phyloP scores from a whole-genome alignment of 1,284 basidiomycete genomes.

The Irpex sp. region DNA sequence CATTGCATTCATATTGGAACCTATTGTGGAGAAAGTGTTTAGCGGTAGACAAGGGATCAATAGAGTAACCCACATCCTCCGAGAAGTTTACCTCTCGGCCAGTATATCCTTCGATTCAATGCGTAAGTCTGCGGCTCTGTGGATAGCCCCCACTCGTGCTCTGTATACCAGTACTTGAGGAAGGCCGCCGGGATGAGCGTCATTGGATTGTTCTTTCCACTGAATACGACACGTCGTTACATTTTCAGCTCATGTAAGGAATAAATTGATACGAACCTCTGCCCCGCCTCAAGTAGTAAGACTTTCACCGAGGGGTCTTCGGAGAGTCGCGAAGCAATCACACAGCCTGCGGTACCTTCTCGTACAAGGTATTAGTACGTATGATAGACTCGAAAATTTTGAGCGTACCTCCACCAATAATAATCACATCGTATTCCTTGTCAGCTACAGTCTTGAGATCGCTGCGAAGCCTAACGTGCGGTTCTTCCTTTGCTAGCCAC shows the following conservation, averaged over 20 bases:
- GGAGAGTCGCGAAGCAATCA: conserved; percentile 59
- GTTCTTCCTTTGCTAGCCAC: neutral
- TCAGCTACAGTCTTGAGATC: neutral
- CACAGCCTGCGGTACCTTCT: conserved; percentile 62
- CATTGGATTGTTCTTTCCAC: conserved; percentile 8
- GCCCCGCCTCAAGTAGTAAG: conserved; percentile 62
- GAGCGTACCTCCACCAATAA: conserved; percentile 57
- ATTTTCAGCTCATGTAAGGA: neutral
- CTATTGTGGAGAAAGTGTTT: conserved; percentile 26
- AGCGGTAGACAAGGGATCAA: neutral
- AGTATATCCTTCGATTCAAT: conserved; percentile 42
- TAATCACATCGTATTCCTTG: conserved; percentile 58
- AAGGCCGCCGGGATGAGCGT: conserved; percentile 22
- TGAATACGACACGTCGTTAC: conserved; percentile 19
- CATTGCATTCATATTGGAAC: conserved; percentile 64
- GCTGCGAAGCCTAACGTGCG: neutral
- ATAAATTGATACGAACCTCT: conserved; percentile 40
- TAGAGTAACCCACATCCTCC: conserved; percentile 56
- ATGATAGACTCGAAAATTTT: neutral
- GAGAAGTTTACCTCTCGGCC: conserved; percentile 65
- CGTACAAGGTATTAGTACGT: neutral
- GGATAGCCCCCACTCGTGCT: conserved; percentile 46
- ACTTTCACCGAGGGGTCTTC: conserved; percentile 56
- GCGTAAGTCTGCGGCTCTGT: conserved; percentile 56
- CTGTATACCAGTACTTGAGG: conserved; percentile 34